A percentile compares a stretch with the other conserved stretches of the same genome.
Evolutionary conservation across 108 stramenopile genomes (phyloP).

Genomic region (Nitzschia sp.): DNA sequence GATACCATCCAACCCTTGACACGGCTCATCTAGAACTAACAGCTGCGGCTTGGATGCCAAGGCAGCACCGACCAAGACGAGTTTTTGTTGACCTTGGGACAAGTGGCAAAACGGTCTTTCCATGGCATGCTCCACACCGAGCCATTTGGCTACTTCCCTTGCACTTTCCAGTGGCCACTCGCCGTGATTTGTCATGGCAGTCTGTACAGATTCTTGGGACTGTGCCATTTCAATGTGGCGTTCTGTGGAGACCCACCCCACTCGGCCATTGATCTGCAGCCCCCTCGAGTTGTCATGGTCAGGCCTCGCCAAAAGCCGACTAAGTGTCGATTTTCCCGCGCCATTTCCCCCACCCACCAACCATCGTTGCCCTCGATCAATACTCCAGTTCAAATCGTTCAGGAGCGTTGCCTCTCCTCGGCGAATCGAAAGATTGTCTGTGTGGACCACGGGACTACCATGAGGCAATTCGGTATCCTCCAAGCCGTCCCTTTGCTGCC

Average conservation of each 20-base stretch:
- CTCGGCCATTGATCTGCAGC: slow-evolving; percentile 13
- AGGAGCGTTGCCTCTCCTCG: slow-evolving; percentile 42
- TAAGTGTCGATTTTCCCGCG: slow-evolving; percentile 68
- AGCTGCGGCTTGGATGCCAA: slow-evolving; percentile 63
- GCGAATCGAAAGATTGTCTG: slow-evolving; percentile 21
- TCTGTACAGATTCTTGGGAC: neutral
- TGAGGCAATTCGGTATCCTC: neutral
- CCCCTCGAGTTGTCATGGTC: slow-evolving; percentile 12
- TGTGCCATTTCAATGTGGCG: slow-evolving; percentile 61
- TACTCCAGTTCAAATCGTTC: slow-evolving; percentile 63
- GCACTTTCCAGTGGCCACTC: slow-evolving; percentile 17
- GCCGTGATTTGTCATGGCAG: slow-evolving; percentile 8
- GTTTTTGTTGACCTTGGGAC: slow-evolving; percentile 84
- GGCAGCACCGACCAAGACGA: slow-evolving; percentile 67
- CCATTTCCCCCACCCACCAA: slow-evolving; percentile 79
- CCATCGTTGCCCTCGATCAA: slow-evolving; percentile 65
- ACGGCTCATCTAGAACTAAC: slow-evolving; percentile 76
- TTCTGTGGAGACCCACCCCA: slow-evolving; percentile 83
- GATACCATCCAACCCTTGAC: slow-evolving; percentile 69
- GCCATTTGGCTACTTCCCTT: slow-evolving; percentile 7
- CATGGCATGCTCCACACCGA: slow-evolving; percentile 28
- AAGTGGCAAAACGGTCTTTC: slow-evolving; percentile 50
- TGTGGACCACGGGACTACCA: slow-evolving; percentile 14
- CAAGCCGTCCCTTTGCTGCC: neutral
- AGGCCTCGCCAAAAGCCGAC: slow-evolving; percentile 53